Base-by-base conservation (phyloP, 495 filamentous ascomycete species). In the Penicillium odoratum region DNA sequence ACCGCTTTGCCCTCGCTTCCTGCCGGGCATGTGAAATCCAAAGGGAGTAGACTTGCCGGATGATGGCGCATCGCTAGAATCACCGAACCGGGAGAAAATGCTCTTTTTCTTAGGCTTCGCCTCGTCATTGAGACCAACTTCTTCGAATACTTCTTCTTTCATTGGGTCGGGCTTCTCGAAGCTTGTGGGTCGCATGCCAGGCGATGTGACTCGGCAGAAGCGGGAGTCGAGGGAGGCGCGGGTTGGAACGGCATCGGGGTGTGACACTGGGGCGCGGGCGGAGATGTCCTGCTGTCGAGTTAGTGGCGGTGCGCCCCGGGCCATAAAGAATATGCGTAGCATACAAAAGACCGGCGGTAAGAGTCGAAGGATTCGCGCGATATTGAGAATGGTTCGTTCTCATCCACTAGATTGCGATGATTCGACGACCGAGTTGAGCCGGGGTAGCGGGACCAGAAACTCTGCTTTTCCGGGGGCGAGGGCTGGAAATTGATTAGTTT, bases 291-390 rank as follows among this genome's bases (percentile, higher is more conserved):
- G 13, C 68, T 11, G 7, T 11, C 28, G 5, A 66, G 63, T 55
- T 40, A 45, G 36, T 31, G 21, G 0, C 18, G 7, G 28, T 44
- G 21, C 2, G 21, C n/a, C 38, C 36, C 40, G n/a, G 29, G 31
- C 3, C 43, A n/a, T 21, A 31, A 16, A n/a, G n/a, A 30, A 36
- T 48, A 16, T 3, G 26, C 36, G 56, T 25, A 31, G 78, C 88
- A 54, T 82, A 96, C 93, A 77, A 98, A 98, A 56, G 94, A 97
- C 59, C 94, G 87, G 51, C 94, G 84, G 70, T 98, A 98, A 29
- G 93, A 97, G 70, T 98, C 94, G 71, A 98, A 98, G 8, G 92
- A 97, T 74, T 98, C 94, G 62, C 94, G 86, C 31, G 94, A 97
- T 74, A 98, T 98, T 51, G 88, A 91, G 74, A 98, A 98, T 25